Evolutionary conservation across 2,329 filamentous ascomycete species (phyloP).

Genomic region (Byssothecium circinans): DNA sequence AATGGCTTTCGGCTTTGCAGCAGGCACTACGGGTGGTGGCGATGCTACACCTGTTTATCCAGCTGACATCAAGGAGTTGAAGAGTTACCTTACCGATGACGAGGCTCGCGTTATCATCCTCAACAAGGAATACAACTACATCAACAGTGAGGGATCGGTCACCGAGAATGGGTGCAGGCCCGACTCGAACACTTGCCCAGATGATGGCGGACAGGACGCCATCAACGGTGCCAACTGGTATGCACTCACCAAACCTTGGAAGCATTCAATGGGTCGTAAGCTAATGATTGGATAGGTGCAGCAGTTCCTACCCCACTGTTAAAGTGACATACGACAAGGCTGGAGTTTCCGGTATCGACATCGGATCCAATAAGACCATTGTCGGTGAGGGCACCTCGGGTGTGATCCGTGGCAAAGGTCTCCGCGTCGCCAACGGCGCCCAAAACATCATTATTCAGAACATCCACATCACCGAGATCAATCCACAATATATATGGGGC

Average conservation of each 20-base stretch:
- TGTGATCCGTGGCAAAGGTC: slow-evolving; percentile 47
- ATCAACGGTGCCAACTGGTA: slow-evolving; percentile 53
- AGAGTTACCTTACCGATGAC: slow-evolving; percentile 31
- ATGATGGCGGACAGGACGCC: slow-evolving; percentile 59
- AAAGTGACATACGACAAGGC: slow-evolving; percentile 39
- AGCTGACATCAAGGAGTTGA: slow-evolving; percentile 19
- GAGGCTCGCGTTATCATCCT: slow-evolving; percentile 44
- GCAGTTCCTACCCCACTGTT: slow-evolving; percentile 6
- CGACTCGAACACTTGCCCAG: slow-evolving; percentile 45
- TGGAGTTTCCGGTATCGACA: slow-evolving; percentile 28
- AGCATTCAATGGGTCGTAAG: neutral
- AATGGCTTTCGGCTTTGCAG: slow-evolving; percentile 17
- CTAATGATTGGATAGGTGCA: neutral
- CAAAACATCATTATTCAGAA: slow-evolving; percentile 46
- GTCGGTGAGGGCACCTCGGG: slow-evolving; percentile 44
- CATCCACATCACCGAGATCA: slow-evolving; percentile 42
- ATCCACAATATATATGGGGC: slow-evolving; percentile 45
- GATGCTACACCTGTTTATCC: slow-evolving; percentile 16
- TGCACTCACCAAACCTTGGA: too few relatives aligned
- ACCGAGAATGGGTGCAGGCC: slow-evolving; percentile 46
- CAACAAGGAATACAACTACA: slow-evolving; percentile 33
- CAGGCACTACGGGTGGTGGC: slow-evolving; percentile 20
- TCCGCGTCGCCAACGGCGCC: slow-evolving; percentile 38
- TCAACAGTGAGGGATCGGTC: slow-evolving; percentile 23
- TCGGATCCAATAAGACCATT: slow-evolving; percentile 46